A percentile compares a stretch with the other conserved stretches of the same genome.
Evolutionary conservation across 192 early-diverging fungal species (phyloP).

Genomic region (Coemansia pectinata): DNA sequence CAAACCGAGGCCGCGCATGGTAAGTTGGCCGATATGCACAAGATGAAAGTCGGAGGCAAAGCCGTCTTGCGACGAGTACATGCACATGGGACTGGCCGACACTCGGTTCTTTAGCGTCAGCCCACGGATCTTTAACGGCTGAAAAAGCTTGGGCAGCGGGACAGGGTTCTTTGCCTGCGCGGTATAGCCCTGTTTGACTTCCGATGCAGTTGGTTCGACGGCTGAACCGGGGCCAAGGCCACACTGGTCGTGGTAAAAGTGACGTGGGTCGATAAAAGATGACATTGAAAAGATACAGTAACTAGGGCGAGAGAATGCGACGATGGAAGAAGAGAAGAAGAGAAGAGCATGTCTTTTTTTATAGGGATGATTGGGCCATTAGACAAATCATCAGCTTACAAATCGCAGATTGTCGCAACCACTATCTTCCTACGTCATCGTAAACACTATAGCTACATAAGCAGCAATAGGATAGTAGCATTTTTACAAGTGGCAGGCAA

Average conservation of each 20-base stretch:
- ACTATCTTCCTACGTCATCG: background rate
- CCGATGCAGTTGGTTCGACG: conserved; percentile 34
- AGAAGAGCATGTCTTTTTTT: background rate
- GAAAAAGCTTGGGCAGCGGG: conserved; percentile 59
- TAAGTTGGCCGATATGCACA: conserved; percentile 65
- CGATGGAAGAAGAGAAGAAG: background rate
- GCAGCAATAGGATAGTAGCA: background rate
- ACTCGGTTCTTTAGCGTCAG: conserved; percentile 77
- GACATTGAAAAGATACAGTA: background rate
- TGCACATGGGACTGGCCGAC: conserved; percentile 82
- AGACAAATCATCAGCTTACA: background rate
- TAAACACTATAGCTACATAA: background rate
- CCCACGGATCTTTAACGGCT: conserved; percentile 66
- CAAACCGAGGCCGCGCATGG: conserved; percentile 76
- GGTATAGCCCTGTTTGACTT: conserved; percentile 38
- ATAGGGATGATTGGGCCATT: background rate
- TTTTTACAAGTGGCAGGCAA: conserved; percentile 22
- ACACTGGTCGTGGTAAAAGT: conserved; percentile 39
- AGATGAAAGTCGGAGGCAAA: conserved; percentile 68
- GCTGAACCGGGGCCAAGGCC: conserved; percentile 32
- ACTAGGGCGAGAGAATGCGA: background rate
- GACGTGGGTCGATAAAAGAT: conserved; percentile 1
- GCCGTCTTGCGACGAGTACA: conserved; percentile 72
- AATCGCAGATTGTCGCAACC: background rate
- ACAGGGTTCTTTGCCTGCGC: conserved; percentile 5